Percentiles rank a stretch among this genome's conserved stretches.
Evolutionary conservation across 2,329 filamentous ascomycete genomes (phyloP).

Genomic region (Cladophialophora immunda): DNA sequence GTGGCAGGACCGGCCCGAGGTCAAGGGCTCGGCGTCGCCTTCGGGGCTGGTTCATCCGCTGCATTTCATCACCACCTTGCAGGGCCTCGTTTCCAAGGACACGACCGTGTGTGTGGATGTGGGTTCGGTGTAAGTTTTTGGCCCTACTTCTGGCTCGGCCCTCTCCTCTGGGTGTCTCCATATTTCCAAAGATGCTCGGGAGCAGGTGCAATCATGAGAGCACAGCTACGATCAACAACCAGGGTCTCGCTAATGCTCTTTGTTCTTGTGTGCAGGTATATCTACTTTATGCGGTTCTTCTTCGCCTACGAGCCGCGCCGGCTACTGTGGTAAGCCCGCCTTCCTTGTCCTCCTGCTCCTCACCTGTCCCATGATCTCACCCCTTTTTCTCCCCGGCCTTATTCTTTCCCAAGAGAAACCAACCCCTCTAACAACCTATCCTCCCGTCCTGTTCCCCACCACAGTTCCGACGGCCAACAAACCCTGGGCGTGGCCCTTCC

Average conservation of each 20-base stretch:
- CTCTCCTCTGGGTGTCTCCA: conserved; percentile 29
- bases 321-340: conserved; percentile 46
- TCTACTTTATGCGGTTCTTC: conserved; percentile 33
- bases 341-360: not conserved
- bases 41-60: conserved; percentile 54
- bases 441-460: too few species aligned
- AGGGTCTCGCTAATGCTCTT: not conserved
- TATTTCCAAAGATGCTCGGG: too few species aligned
- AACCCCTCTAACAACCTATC: too few species aligned
- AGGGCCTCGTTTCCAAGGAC: conserved; percentile 50
- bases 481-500: conserved; percentile 59
- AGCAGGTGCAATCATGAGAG: too few species aligned
- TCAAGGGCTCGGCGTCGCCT: conserved; percentile 27
- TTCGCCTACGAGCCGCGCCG: conserved; percentile 48
- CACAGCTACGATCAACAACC: too few species aligned
- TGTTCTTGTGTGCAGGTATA: not conserved
- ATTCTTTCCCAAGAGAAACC: too few species aligned
- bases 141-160: conserved; percentile 47
- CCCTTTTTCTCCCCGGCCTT: not conserved
- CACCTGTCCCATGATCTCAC: too few species aligned
- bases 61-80: conserved; percentile 56
- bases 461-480: conserved; percentile 58
- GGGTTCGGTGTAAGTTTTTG: conserved; percentile 60
- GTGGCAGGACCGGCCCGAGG: conserved; percentile 45
- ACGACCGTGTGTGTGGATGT: conserved; percentile 58